Conservation (phyloP, 345 rosid species). For the Mercurialis annua region DNA sequence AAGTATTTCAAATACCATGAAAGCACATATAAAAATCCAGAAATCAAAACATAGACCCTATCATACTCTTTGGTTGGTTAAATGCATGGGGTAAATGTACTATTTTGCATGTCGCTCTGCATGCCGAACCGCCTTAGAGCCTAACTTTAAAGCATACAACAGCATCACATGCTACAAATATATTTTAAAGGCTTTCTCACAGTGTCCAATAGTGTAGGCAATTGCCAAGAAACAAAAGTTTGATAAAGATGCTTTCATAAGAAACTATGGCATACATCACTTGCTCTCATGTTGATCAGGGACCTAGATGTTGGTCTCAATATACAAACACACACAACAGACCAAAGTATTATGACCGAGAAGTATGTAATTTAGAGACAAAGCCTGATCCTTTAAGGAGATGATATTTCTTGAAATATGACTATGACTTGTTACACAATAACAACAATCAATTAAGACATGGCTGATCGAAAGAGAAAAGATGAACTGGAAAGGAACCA, state of each 20-base stretch:
- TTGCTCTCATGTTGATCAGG: neutral
- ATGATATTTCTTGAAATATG: neutral
- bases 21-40: neutral
- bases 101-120: neutral
- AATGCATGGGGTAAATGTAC: no score
- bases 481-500: neutral
- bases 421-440: neutral
- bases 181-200: no score
- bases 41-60: neutral
- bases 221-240: neutral
- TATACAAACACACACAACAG: neutral
- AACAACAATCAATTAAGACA: neutral
- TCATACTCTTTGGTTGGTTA: neutral
- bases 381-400: neutral
- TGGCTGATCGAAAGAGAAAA: neutral
- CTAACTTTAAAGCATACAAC: neutral
- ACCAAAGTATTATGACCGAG: neutral
- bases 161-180: neutral
- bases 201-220: no score
- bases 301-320: neutral
- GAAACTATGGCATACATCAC: neutral
- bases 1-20: constrained; percentile 20
- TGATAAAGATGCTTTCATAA: neutral
- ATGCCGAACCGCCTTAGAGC: neutral
- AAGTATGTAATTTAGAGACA: neutral